These are phyloP conservation scores for Camellia japonica DNA, from an alignment of 148 eudicot species.

Conservation along the genomic window DNA sequence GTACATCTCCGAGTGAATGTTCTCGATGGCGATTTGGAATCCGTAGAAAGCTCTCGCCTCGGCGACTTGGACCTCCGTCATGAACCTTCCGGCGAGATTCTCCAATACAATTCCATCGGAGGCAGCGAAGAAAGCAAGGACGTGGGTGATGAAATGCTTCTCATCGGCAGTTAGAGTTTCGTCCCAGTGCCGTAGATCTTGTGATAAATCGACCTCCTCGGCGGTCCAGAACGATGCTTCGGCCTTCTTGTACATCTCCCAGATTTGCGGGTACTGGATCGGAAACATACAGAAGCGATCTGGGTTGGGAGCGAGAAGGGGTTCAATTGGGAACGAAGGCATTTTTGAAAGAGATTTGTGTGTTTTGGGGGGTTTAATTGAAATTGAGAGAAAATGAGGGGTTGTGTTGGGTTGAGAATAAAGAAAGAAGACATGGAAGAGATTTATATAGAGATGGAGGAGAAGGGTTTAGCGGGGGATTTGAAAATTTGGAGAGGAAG, in stretches of 20 bases:
- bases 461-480: neutral
- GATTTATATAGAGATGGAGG: neutral
- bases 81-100: slow-evolving; percentile 58
- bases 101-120: slow-evolving; percentile 66
- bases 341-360: slow-evolving; percentile 13
- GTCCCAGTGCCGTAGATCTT: slow-evolving; percentile 58
- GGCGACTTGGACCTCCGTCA: slow-evolving; percentile 62
- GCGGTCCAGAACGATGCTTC: slow-evolving; percentile 78
- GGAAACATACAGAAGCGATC: slow-evolving; percentile 74
- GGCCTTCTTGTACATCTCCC: slow-evolving; percentile 83
- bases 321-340: slow-evolving; percentile 43
- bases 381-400: neutral
- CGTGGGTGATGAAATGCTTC: slow-evolving; percentile 72
- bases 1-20: slow-evolving; percentile 68
- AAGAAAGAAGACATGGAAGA: neutral
- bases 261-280: slow-evolving; percentile 54
- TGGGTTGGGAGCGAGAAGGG: slow-evolving; percentile 50
- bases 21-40: slow-evolving; percentile 61
- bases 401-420: neutral
- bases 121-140: slow-evolving; percentile 81
- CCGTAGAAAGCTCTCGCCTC: slow-evolving; percentile 65
- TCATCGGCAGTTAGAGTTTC: slow-evolving; percentile 54
- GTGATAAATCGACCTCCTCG: slow-evolving; percentile 58
- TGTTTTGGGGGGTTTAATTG: neutral
- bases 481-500: neutral